Conservation (phyloP, 768 basidiomycete genomes). For the Gloeopeniophorella convolvens region DNA sequence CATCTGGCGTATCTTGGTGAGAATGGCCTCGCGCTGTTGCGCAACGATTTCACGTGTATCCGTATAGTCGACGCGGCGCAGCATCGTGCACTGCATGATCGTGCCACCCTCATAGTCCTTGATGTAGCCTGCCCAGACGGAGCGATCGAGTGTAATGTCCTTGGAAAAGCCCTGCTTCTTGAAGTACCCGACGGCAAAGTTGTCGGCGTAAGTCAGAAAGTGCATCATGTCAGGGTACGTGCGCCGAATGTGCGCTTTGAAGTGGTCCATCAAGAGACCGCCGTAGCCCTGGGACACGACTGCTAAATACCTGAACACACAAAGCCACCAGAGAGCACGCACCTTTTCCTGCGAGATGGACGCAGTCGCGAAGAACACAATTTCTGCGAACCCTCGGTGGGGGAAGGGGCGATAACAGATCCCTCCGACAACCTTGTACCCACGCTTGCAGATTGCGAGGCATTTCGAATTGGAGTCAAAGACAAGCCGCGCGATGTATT, state of each 20-base stretch:
- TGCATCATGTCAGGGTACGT: slow-evolving; percentile 85
- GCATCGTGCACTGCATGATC: slow-evolving; percentile 97
- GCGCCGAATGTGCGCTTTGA: slow-evolving; percentile 85
- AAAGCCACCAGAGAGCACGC: slow-evolving; percentile 16
- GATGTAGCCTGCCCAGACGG: slow-evolving; percentile 97
- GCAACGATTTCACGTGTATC: slow-evolving; percentile 69
- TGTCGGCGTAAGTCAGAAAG: slow-evolving; percentile 97
- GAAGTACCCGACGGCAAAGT: slow-evolving; percentile 98
- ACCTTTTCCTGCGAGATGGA: slow-evolving; percentile 98
- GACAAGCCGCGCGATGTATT: slow-evolving; percentile 95
- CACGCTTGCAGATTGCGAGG: slow-evolving; percentile 91
- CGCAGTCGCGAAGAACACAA: slow-evolving; percentile 97
- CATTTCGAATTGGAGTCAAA: slow-evolving; percentile 89
- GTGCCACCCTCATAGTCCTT: slow-evolving; percentile 99
- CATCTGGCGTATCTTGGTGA: slow-evolving; percentile 80
- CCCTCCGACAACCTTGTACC: slow-evolving; percentile 93
- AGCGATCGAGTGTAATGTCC: slow-evolving; percentile 87
- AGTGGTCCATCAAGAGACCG: slow-evolving; percentile 96
- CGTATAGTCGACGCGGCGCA: slow-evolving; percentile 88
- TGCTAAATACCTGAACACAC: neutral
- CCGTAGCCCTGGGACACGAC: slow-evolving; percentile 74
- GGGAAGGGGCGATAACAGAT: slow-evolving; percentile 97
- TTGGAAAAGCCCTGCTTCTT: slow-evolving; percentile 99
- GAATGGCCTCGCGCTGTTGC: slow-evolving; percentile 82
- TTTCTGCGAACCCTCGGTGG: slow-evolving; percentile 92